These are phyloP conservation scores for Zalaria obscura DNA, from an alignment of 2,329 filamentous ascomycete genomes.

Conservation along the genomic window DNA sequence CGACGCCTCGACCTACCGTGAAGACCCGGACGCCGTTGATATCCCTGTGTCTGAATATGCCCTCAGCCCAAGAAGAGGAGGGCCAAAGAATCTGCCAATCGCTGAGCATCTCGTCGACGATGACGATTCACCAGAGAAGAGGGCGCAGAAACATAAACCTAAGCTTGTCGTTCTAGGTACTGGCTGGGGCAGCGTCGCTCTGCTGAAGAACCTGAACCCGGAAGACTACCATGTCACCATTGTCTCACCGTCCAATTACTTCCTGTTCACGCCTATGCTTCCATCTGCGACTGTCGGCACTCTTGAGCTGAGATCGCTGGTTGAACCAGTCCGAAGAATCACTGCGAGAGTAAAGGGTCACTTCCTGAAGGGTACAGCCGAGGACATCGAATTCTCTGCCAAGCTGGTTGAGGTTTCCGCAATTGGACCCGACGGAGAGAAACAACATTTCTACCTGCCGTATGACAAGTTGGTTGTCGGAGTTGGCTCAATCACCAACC, in stretches of 20 bases:
- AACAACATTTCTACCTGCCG: slow-evolving; percentile 76
- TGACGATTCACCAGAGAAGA: slow-evolving; percentile 60
- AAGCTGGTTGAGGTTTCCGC: slow-evolving; percentile 83
- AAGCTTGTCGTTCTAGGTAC: slow-evolving; percentile 84
- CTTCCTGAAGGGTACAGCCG: slow-evolving; percentile 75
- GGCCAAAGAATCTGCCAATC: slow-evolving; percentile 90
- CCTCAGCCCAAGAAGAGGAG: slow-evolving; percentile 65
- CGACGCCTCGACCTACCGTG: slow-evolving; percentile 81
- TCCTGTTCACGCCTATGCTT: slow-evolving; percentile 95
- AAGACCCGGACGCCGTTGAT: slow-evolving; percentile 51
- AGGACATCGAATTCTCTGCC: slow-evolving; percentile 81
- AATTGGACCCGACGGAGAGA: slow-evolving; percentile 53
- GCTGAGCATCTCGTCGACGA: slow-evolving; percentile 80
- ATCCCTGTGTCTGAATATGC: slow-evolving; percentile 76
- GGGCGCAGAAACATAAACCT: slow-evolving; percentile 69
- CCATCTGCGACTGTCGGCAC: slow-evolving; percentile 95
- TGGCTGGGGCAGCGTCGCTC: slow-evolving; percentile 85
- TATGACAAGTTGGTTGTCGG: slow-evolving; percentile 94
- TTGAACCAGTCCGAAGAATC: slow-evolving; percentile 84
- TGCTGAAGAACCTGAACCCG: slow-evolving; percentile 78
- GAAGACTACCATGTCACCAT: slow-evolving; percentile 94
- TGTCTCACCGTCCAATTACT: slow-evolving; percentile 89
- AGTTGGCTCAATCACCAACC: slow-evolving; percentile 84
- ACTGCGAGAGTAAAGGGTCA: slow-evolving; percentile 66
- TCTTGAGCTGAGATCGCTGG: slow-evolving; percentile 74